Evolutionary conservation across 2,329 filamentous ascomycete species (phyloP), one percentile per base, ranked within the genome.

Genomic region (Rhytidhysteron rufulum): DNA sequence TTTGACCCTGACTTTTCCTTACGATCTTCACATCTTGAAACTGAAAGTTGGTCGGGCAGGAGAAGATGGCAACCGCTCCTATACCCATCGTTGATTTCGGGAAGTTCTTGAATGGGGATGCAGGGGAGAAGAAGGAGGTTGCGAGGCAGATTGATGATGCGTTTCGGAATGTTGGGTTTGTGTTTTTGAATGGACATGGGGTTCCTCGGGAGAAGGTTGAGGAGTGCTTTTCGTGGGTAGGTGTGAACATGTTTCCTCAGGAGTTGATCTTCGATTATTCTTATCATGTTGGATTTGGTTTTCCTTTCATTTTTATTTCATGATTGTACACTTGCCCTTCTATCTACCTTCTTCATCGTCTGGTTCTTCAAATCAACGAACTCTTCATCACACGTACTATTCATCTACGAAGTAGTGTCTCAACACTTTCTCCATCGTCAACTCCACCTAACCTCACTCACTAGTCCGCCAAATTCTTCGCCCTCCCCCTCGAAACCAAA

Each of bases 181-280:
- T 69, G 27, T 68, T 69, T 42, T 51, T 72, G 20, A 57, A 50
- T 37, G 66, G 67, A 32, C 65, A 70, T 40, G 65, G 63, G 2
- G 45, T 72, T 0, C 39, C 48, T 3, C 49, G 51, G 25, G 49
- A 59, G 20, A 42, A 48, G 22, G 51, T 69, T 1, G 49, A 57
- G 9, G 42, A 58, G 30, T 52, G 48, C 21, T 63, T 63, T 37
- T 37, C 42, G 9, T 61, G 55, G 58, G 58, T 59, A 41, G 15
- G 50, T 39, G 18, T n/a, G n/a, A 18, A 19, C 10, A 21, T 39
- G n/a, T n/a, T n/a, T n/a, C n/a, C n/a, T n/a, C n/a, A n/a, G n/a
- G n/a, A n/a, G n/a, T n/a, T n/a, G n/a, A n/a, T n/a, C n/a, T 27
- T 27, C 13, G 24, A 27, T 27, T 27, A 27, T 27, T 27, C 24